phyloP scores from a whole-genome alignment of 495 filamentous ascomycete species.

The Talaromyces liani region DNA sequence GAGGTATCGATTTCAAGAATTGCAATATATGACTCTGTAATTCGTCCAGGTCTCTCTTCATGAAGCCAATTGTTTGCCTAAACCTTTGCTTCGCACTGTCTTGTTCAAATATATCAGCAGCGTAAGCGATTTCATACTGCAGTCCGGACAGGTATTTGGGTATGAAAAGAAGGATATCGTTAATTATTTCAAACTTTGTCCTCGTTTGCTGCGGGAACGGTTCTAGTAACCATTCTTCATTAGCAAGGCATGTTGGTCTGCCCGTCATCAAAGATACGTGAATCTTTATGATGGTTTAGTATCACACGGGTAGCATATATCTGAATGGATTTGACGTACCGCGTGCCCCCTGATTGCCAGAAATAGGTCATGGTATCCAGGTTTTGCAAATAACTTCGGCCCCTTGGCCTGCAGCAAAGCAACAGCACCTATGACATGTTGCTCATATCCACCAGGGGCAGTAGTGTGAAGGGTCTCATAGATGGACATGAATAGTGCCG shows the following conservation, averaged over 20 bases:
- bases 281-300: background rate
- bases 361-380: constrained; percentile 1
- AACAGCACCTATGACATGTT: constrained; percentile 2
- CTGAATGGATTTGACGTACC: background rate
- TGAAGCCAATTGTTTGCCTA: background rate
- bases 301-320: background rate
- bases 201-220: background rate
- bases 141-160: background rate
- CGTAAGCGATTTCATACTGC: background rate
- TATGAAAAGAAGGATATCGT: constrained; percentile 3
- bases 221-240: constrained; percentile 1
- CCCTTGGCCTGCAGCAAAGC: background rate
- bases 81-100: background rate
- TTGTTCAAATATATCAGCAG: background rate
- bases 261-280: constrained; percentile 1
- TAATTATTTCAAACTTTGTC: background rate
- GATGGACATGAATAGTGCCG: constrained; percentile 3
- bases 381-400: background rate
- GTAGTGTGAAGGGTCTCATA: background rate
- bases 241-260: background rate
- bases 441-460: background rate
- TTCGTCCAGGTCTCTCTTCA: background rate
- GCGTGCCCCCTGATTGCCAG: background rate
- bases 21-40: background rate
- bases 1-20: background rate